Evolutionary conservation across 2,329 filamentous ascomycete genomes (phyloP).

Genomic region (Cordyceps javanica): DNA sequence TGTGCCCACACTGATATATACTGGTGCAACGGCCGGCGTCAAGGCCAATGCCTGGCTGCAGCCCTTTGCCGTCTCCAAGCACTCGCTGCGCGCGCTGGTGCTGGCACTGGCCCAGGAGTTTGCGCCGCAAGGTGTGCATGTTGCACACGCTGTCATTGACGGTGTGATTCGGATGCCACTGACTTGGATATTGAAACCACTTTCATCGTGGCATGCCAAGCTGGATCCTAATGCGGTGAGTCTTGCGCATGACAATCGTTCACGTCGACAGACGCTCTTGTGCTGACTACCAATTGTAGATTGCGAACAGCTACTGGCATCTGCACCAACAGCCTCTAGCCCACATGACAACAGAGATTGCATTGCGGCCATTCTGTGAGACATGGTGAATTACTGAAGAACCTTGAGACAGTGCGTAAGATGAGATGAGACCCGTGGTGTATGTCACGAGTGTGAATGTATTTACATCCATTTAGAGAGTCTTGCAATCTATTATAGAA

Average conservation of each 20-base stretch:
- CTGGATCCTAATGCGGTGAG: constrained; percentile 9
- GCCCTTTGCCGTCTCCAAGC: constrained; percentile 10
- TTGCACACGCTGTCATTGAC: constrained; percentile 12
- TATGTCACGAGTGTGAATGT: too few relatives aligned
- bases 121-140: constrained; percentile 11
- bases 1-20: constrained; percentile 9
- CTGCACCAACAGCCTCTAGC: constrained; percentile 5
- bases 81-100: constrained; percentile 3
- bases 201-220: constrained; percentile 12
- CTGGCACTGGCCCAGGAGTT: constrained; percentile 4
- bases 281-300: not conserved
- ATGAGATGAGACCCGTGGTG: too few relatives aligned
- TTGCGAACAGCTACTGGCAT: constrained; percentile 13
- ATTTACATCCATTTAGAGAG: too few relatives aligned
- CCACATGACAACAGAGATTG: constrained; percentile 1
- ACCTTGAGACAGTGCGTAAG: not conserved
- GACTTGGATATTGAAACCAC: constrained; percentile 11
- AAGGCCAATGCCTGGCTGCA: constrained; percentile 14
- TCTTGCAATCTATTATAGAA: not conserved
- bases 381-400: not conserved
- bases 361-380: constrained; percentile 9
- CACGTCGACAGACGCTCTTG: too few relatives aligned
- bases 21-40: constrained; percentile 10
- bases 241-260: not conserved
- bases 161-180: constrained; percentile 13